phyloP scores from a whole-genome alignment of 2,329 filamentous ascomycete genomes.

The Beauveria caledonica region DNA sequence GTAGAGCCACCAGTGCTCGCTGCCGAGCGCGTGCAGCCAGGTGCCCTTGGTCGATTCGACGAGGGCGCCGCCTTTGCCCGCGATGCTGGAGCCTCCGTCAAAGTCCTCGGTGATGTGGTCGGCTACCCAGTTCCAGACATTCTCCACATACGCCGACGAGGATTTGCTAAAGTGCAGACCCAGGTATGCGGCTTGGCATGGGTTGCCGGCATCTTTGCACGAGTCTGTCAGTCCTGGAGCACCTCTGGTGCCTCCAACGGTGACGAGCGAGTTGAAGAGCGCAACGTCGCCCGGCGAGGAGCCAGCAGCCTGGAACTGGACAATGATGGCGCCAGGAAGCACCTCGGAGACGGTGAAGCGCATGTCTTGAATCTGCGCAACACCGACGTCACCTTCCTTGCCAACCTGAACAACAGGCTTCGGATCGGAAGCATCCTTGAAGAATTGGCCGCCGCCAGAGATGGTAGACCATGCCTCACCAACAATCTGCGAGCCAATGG shows the following conservation, averaged over 20 bases:
- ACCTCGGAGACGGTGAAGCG: constrained; percentile 41
- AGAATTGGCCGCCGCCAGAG: constrained; percentile 33
- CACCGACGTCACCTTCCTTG: constrained; percentile 35
- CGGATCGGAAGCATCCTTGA: constrained; percentile 39
- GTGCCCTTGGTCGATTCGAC: constrained; percentile 40
- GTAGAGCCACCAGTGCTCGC: constrained; percentile 51
- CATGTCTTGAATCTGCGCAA: constrained; percentile 44
- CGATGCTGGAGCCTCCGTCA: constrained; percentile 36
- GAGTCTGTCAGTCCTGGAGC: constrained; percentile 30
- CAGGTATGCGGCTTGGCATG: constrained; percentile 39
- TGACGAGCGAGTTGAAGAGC: constrained; percentile 38
- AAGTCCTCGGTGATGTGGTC: constrained; percentile 40
- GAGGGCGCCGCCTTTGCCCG: constrained; percentile 39
- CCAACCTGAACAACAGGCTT: constrained; percentile 27
- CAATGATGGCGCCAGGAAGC: constrained; percentile 29
- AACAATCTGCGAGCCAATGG: constrained; percentile 38
- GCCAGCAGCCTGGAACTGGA: constrained; percentile 44
- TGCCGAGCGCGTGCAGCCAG: constrained; percentile 40
- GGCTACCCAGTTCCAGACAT: constrained; percentile 30
- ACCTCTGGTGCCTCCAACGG: constrained; percentile 35
- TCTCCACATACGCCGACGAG: constrained; percentile 9
- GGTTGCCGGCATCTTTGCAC: constrained; percentile 24
- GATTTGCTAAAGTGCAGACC: constrained; percentile 38
- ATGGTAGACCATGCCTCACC: constrained; percentile 48
- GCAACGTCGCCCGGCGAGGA: constrained; percentile 38